Evolutionary conservation across 768 basidiomycete genomes (phyloP).

Genomic region (Pholiota molesta): DNA sequence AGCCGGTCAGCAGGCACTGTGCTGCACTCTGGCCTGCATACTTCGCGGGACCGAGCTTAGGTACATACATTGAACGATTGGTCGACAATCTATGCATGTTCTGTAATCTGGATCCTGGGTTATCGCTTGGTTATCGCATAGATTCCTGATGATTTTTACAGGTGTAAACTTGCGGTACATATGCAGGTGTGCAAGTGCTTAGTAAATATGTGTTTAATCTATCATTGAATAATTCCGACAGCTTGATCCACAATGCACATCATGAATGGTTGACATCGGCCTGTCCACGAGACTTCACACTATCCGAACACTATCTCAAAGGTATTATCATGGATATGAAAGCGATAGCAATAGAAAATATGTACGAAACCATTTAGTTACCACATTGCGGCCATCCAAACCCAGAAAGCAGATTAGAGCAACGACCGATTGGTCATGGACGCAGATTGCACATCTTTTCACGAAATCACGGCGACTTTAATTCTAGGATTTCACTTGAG

Average conservation of each 20-base stretch:
- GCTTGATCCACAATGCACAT: no score
- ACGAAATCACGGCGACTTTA: not conserved
- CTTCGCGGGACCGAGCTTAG: conserved; percentile 4
- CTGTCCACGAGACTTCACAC: no score
- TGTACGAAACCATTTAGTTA: not conserved
- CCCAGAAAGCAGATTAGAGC: not conserved
- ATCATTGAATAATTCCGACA: no score
- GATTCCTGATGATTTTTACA: not conserved
- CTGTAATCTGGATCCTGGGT: no score
- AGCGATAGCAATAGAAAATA: not conserved
- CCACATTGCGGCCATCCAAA: not conserved
- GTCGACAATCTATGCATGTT: not conserved
- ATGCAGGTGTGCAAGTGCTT: no score
- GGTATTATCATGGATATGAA: no score
- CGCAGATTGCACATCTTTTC: not conserved
- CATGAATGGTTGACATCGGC: no score
- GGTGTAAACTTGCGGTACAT: no score
- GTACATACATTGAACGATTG: not conserved
- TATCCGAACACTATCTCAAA: no score
- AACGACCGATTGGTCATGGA: not conserved
- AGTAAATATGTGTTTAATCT: no score
- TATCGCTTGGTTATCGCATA: not conserved
- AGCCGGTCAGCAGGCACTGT: conserved; percentile 3
- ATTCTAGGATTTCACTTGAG: not conserved
- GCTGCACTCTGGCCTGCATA: not conserved